Base-by-base conservation (phyloP, 208 protist genomes). In the Crithidia acanthocephali region DNA sequence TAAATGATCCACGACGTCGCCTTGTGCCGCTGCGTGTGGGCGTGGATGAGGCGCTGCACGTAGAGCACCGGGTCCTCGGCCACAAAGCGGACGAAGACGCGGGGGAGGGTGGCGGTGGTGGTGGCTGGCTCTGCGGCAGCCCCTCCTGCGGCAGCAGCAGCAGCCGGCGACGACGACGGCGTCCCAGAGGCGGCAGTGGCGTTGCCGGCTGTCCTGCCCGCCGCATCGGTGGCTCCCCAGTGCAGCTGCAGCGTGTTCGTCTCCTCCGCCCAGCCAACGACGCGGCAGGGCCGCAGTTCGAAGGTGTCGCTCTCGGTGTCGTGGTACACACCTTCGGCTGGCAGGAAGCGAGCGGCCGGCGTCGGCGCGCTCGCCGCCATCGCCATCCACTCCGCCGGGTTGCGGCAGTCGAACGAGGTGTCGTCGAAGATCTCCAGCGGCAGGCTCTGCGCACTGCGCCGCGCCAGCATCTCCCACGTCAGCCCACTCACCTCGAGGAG, bases 401-500 rank as follows among this genome's bases (percentile, higher is more conserved):
- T 96, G 53, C 95, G 89, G 65, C 72, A 85, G 69, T 99, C 97
- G 74, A 97, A 98, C 3, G 97, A 98, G 22, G 92, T 98, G 81
- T 99, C 93, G 76, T 99, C 98, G 74, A 99, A 99, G 9, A 93
- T 66, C 74, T 98, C 92, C 6, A 99, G 82, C 2, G 96, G 96
- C 18, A 99, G 69, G 28, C 85, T 88, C 35, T 88, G 73, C 45
- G 67, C 87, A 52, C 74, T 91, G 42, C 81, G 80, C 11, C 82
- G 57, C 6, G 88, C 91, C 8, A 97, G 65, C 45, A 86, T 74
- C 20, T 83, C 70, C 71, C 91, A 76, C 37, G 85, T 79, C 59
- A 95, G 70, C 28, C 94, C 91, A 50, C 84, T 85, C 33, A 96
- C 72, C 20, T 68, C 50, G 18, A 99, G 61, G 25, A 99, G 84